phyloP scores from a whole-genome alignment of 352 stramenopile genomes.

The Globisporangium heterothallicum region DNA sequence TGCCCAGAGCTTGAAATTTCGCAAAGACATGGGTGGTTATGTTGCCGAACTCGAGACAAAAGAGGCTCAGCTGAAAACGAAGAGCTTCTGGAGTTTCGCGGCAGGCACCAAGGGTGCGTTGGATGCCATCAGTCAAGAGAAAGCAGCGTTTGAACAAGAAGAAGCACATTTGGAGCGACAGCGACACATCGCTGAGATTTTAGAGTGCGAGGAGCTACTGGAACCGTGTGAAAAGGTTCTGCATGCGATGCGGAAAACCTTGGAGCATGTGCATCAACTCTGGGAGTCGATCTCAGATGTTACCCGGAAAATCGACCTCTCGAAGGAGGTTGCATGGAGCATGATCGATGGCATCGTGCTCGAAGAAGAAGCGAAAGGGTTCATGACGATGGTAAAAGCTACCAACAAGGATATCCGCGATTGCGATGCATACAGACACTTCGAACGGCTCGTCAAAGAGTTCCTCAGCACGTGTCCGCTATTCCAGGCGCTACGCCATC shows the following conservation, averaged over 20 bases:
- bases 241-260: conserved; percentile 62
- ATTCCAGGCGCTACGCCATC: conserved; percentile 73
- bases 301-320: conserved; percentile 85
- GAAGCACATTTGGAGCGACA: conserved; percentile 42
- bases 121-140: conserved; percentile 39
- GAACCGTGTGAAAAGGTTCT: conserved; percentile 73
- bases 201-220: conserved; percentile 90
- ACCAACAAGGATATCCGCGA: conserved; percentile 87
- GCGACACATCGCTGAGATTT: conserved; percentile 87
- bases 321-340: conserved; percentile 87
- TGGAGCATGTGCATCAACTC: conserved; percentile 74
- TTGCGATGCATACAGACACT: conserved; percentile 89
- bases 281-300: conserved; percentile 87
- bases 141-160: conserved; percentile 30
- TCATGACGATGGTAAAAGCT: conserved; percentile 85
- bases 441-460: conserved; percentile 67
- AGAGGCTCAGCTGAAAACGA: conserved; percentile 40
- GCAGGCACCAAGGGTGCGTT: conserved; percentile 37
- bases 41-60: conserved; percentile 65
- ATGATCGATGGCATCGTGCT: conserved; percentile 89
- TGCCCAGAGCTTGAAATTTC: conserved; percentile 57
- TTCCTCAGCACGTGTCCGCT: conserved; percentile 76
- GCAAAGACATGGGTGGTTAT: conserved; percentile 79
- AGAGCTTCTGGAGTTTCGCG: conserved; percentile 59
- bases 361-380: conserved; percentile 91